A percentile compares a stretch with the other conserved stretches of the same genome.
Evolutionary conservation across 1,139 yeast species (phyloP).

Genomic region (Zygoascus hellenicus): DNA sequence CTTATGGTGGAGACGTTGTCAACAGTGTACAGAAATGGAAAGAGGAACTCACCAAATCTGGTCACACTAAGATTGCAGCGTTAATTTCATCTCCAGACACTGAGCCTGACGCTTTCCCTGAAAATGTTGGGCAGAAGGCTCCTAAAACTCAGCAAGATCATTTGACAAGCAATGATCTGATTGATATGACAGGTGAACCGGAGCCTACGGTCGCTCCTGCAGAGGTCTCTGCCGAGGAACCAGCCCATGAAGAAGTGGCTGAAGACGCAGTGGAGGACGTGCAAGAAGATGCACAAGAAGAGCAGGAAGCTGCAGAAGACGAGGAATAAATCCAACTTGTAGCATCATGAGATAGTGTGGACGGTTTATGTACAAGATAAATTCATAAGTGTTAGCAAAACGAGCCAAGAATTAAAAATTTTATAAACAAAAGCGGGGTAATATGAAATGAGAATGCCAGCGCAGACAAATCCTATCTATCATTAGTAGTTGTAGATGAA

Average conservation of each 20-base stretch:
- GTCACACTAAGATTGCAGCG: constrained; percentile 55
- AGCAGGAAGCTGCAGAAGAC: constrained; percentile 12
- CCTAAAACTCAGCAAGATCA: constrained; percentile 21
- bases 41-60: constrained; percentile 43
- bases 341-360: constrained; percentile 31
- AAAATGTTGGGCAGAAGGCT: constrained; percentile 27
- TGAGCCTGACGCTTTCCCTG: constrained; percentile 30
- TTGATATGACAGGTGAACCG: constrained; percentile 24
- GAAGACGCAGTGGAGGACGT: constrained; percentile 12
- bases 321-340: constrained; percentile 36
- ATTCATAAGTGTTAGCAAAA: not conserved
- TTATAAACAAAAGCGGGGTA: not conserved
- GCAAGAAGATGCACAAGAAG: constrained; percentile 13
- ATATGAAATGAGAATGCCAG: no score
- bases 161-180: constrained; percentile 21
- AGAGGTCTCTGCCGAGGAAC: constrained; percentile 16
- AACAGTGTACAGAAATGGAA: constrained; percentile 64
- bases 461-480: not conserved
- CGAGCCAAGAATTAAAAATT: not conserved
- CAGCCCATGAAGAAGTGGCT: constrained; percentile 15
- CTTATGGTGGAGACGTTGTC: constrained; percentile 56
- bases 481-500: constrained; percentile 32
- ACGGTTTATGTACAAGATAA: no score
- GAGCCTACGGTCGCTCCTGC: constrained; percentile 12
- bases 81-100: constrained; percentile 27